phyloP scores from a whole-genome alignment of 2,329 filamentous ascomycete genomes.

The Paecilomyces sp. region DNA sequence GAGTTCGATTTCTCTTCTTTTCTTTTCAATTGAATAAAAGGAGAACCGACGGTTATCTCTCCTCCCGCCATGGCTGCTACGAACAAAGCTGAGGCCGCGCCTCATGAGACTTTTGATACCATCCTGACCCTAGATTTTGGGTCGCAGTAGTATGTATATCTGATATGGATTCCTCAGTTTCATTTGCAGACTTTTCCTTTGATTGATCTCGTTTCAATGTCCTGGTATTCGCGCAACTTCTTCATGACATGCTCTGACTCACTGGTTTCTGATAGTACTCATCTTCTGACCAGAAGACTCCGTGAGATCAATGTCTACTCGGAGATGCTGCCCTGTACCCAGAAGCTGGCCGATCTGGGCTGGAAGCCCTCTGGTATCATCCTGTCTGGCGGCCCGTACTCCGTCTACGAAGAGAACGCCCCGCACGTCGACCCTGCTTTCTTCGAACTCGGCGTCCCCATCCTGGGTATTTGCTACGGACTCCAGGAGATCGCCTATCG shows the following conservation, averaged over 20 bases:
- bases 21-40: not conserved
- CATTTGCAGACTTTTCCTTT: not conserved
- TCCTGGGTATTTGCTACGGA: constrained; percentile 54
- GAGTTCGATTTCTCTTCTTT: not conserved
- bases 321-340: constrained; percentile 82
- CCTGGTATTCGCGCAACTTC: not conserved
- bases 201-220: not conserved
- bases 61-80: not conserved
- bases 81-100: not conserved
- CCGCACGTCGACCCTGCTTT: constrained; percentile 76
- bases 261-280: constrained; percentile 38
- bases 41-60: not conserved
- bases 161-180: not conserved
- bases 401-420: constrained; percentile 72
- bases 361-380: constrained; percentile 83
- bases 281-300: constrained; percentile 68
- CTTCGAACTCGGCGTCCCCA: constrained; percentile 64
- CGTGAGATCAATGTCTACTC: constrained; percentile 74
- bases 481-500: constrained; percentile 69
- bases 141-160: not conserved
- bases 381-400: constrained; percentile 64
- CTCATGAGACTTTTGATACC: not conserved
- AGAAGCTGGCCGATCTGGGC: constrained; percentile 66
- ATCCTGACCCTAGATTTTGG: not conserved
- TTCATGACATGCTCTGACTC: not conserved